Evolutionary conservation across 768 basidiomycete genomes (phyloP).

Genomic region (Suillus occidentalis): DNA sequence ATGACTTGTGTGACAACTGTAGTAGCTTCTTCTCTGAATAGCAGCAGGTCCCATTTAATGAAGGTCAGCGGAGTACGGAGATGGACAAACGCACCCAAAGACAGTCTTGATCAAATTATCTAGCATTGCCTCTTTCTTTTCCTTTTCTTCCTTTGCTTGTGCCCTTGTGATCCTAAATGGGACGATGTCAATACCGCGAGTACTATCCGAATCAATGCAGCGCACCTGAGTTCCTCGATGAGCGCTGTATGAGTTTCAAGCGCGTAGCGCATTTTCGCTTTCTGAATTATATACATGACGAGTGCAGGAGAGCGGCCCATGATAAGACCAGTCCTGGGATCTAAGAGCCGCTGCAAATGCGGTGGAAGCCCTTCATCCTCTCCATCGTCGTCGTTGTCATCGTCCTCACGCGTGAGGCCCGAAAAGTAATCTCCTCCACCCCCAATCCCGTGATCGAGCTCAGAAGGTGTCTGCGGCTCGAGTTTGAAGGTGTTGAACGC

Average conservation of each 20-base stretch:
- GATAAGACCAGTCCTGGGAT: constrained; percentile 61
- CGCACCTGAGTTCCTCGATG: constrained; percentile 56
- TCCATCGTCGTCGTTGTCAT: constrained; percentile 29
- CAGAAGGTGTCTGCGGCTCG: constrained; percentile 49
- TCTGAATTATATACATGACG: constrained; percentile 64
- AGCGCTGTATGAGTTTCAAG: constrained; percentile 67
- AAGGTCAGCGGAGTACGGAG: constrained; percentile 3
- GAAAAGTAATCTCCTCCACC: constrained; percentile 36
- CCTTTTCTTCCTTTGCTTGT: constrained; percentile 52
- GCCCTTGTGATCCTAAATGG: constrained; percentile 41
- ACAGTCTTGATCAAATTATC: constrained; percentile 48
- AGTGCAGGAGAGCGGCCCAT: constrained; percentile 67
- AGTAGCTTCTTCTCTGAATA: constrained; percentile 28
- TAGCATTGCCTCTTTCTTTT: constrained; percentile 62
- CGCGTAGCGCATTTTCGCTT: constrained; percentile 76
- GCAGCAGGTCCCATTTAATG: background rate
- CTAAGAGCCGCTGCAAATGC: constrained; percentile 49
- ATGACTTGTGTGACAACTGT: constrained; percentile 9
- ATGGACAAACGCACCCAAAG: constrained; percentile 48
- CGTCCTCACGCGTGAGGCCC: constrained; percentile 11
- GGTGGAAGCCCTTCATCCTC: constrained; percentile 53
- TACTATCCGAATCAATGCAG: background rate
- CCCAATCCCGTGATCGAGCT: constrained; percentile 22
- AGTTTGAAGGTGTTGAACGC: constrained; percentile 66
- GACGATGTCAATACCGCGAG: background rate